phyloP scores from a whole-genome alignment of 768 basidiomycete species.

The Crepidotus variabilis region DNA sequence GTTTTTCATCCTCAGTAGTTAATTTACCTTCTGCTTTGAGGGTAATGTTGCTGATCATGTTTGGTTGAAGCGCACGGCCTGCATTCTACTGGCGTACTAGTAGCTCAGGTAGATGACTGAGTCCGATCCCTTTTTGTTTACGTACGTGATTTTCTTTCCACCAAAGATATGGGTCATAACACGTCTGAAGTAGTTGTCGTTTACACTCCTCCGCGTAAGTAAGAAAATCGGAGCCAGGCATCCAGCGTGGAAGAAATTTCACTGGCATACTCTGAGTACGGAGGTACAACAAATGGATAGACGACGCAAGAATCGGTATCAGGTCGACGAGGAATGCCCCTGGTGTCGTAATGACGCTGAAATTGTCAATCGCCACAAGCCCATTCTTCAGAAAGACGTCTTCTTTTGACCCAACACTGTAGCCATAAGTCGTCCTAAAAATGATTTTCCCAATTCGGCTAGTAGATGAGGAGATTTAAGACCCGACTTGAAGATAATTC shows the following conservation, averaged over 20 bases:
- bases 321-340: constrained; percentile 35
- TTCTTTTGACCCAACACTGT: constrained; percentile 44
- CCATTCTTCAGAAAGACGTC: constrained; percentile 50
- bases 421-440: constrained; percentile 51
- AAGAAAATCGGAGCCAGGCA: constrained; percentile 55
- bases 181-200: constrained; percentile 30
- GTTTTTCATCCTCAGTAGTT: constrained; percentile 6
- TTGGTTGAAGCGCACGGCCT: constrained; percentile 36
- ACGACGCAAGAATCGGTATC: constrained; percentile 25
- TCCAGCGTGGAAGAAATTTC: constrained; percentile 49
- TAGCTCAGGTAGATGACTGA: neutral
- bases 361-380: constrained; percentile 44
- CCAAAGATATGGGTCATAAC: constrained; percentile 31
- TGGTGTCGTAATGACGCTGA: constrained; percentile 42
- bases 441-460: constrained; percentile 52
- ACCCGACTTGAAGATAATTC: no score
- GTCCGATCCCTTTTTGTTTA: neutral
- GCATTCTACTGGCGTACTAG: constrained; percentile 24
- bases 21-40: constrained; percentile 20
- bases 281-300: neutral
- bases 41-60: constrained; percentile 29
- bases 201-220: constrained; percentile 36
- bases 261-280: constrained; percentile 20
- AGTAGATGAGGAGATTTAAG: neutral
- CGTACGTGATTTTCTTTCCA: constrained; percentile 43